Percentiles rank a stretch among this genome's conserved stretches.
Evolutionary conservation across 345 rosid genomes (phyloP).

Genomic region (Geranium brycei): DNA sequence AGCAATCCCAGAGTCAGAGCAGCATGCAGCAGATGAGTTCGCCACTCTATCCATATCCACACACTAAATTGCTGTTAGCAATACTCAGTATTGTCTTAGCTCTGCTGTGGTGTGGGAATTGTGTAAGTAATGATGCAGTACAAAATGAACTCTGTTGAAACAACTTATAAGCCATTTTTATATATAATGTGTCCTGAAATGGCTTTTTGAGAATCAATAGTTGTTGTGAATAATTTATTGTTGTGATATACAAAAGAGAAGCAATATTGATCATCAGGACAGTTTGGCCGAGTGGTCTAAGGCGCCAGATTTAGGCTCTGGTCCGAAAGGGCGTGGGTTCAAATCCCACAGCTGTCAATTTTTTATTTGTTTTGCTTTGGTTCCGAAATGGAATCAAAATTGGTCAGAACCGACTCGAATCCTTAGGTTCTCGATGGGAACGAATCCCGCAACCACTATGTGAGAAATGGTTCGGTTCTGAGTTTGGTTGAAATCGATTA

Average conservation of each 20-base stretch:
- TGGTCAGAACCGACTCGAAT: no score
- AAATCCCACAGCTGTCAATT: conserved; percentile 96
- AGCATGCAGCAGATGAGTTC: no score
- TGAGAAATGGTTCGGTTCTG: no score
- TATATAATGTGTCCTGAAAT: not conserved
- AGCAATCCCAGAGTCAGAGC: not conserved
- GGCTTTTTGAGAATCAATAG: not conserved
- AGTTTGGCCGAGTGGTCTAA: conserved; percentile 99
- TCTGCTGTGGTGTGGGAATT: no score
- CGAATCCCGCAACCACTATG: no score
- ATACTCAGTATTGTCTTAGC: not conserved
- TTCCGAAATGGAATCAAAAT: no score
- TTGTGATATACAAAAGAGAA: no score
- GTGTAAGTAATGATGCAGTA: not conserved
- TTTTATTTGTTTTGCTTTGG: not conserved
- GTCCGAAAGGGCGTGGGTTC: conserved; percentile 99
- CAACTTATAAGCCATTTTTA: no score
- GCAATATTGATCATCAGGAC: conserved; percentile 12
- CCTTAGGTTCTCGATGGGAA: no score
- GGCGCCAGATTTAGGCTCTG: conserved; percentile 99
- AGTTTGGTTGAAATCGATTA: no score
- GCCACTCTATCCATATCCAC: not conserved
- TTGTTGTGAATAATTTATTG: no score
- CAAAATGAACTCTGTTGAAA: no score
- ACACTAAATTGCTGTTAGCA: not conserved